Base-by-base conservation (phyloP, 768 basidiomycete genomes). In the Mycena albidolilacea region DNA sequence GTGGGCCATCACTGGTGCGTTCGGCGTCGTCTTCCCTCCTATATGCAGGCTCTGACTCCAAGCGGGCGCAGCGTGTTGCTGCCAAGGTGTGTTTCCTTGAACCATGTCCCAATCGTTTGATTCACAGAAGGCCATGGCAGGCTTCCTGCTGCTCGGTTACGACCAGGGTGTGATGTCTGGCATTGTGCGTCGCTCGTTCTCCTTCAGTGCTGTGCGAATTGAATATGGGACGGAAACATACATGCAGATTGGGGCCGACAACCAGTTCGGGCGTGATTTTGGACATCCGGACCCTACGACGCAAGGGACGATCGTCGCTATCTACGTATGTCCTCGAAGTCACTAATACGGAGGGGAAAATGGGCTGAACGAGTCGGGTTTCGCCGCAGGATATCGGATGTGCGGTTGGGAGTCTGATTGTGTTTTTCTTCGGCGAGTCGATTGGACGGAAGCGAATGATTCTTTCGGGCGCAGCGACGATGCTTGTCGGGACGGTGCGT, bases 131-230 rank as follows among this genome's bases (percentile, higher is more conserved):
- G 30, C 30, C 30, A 30, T 30, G 30, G 30, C 59, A 61, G 59
- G 60, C 1, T 84, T 85, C 70, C 74, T 84, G 21, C 81, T 85
- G 19, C 72, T 80, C 30, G 83, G 82, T 1, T 84, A 85, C 70
- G 84, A 84, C 74, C 83, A 84, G 72, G 84, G 84, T 17, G 84
- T 85, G 38, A 85, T 85, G 84, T 84, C 84, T 39, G 84, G 84
- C 10, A 83, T 85, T 43, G 84, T 84, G 64, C 38, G 77, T 69
- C 55, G 19, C 38, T 37, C 9, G 12, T 39, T 60, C 19, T 35
- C 46, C 37, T 2, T 21, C 10, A 15, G 11, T 39, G 41, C 14
- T 35, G 10, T 39, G 46, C 23, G n/a, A 38, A 39, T 30, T 48
- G 14, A 38, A 17, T 35, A 43, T 23, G 35, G 38, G 19, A 21